Conservation (phyloP, 2,329 filamentous ascomycete genomes). For the Colletotrichum tanaceti region DNA sequence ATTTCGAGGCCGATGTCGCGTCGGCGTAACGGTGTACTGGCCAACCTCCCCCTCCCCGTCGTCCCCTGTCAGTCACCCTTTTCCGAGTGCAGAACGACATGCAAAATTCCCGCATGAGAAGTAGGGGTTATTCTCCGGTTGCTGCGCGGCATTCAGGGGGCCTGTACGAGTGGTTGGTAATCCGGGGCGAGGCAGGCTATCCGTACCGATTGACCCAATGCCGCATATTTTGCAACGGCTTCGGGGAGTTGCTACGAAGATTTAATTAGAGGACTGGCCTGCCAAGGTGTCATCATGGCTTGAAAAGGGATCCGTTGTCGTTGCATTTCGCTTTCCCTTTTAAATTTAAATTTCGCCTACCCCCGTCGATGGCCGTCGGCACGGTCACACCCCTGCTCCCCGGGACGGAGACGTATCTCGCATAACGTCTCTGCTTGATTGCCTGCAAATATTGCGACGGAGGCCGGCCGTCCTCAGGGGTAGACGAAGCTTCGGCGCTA, state of each 20-base stretch:
- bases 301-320: slow-evolving; percentile 22
- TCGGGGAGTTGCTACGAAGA: slow-evolving; percentile 3
- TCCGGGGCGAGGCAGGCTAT: slow-evolving; percentile 14
- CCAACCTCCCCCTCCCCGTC: slow-evolving; percentile 18
- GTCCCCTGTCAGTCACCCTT: neutral
- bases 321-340: slow-evolving; percentile 32
- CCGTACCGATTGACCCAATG: neutral
- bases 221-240: neutral
- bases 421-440: slow-evolving; percentile 26
- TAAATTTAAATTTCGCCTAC: slow-evolving; percentile 36
- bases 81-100: neutral
- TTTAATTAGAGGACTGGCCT: slow-evolving; percentile 24
- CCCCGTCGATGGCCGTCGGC: slow-evolving; percentile 20
- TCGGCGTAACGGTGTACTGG: slow-evolving; percentile 15
- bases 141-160: slow-evolving; percentile 24
- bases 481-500: slow-evolving; percentile 33
- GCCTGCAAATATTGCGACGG: slow-evolving; percentile 6
- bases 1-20: slow-evolving; percentile 21
- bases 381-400: slow-evolving; percentile 19
- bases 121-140: slow-evolving; percentile 29
- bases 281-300: slow-evolving; percentile 20
- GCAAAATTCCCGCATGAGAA: slow-evolving; percentile 17
- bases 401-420: slow-evolving; percentile 1
- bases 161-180: neutral
- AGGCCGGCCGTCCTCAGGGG: slow-evolving; percentile 25